Evolutionary conservation across 2,329 filamentous ascomycete species (phyloP).

Genomic region (Aspergillus tamarii): DNA sequence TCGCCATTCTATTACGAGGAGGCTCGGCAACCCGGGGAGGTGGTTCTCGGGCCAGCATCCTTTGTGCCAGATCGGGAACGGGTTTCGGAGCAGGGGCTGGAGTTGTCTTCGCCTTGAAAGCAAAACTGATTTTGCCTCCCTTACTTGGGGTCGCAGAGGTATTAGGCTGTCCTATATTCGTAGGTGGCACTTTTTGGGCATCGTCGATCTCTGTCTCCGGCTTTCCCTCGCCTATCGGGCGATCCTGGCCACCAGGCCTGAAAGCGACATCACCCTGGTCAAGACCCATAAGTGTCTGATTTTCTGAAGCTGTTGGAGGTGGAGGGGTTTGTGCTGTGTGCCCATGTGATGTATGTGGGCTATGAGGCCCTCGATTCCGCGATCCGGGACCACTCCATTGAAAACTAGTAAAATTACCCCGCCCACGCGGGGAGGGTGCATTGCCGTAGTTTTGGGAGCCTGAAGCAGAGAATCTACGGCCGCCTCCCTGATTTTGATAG

Average conservation of each 20-base stretch:
- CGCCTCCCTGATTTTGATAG: slow-evolving; percentile 53
- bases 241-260: slow-evolving; percentile 62
- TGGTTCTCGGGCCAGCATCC: slow-evolving; percentile 48
- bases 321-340: slow-evolving; percentile 38
- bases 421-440: slow-evolving; percentile 54
- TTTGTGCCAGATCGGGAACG: slow-evolving; percentile 53
- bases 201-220: slow-evolving; percentile 42
- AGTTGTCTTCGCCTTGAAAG: slow-evolving; percentile 78
- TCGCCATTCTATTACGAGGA: slow-evolving; percentile 43
- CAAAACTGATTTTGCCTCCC: slow-evolving; percentile 83
- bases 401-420: slow-evolving; percentile 65
- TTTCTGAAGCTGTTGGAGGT: slow-evolving; percentile 35
- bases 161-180: slow-evolving; percentile 54
- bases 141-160: slow-evolving; percentile 57
- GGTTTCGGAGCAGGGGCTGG: slow-evolving; percentile 57
- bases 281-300: slow-evolving; percentile 38
- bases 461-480: slow-evolving; percentile 50
- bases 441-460: slow-evolving; percentile 51
- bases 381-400: slow-evolving; percentile 70
- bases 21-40: slow-evolving; percentile 38
- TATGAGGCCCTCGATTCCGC: slow-evolving; percentile 53
- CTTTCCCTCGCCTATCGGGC: slow-evolving; percentile 67
- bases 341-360: slow-evolving; percentile 42
- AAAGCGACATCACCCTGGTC: slow-evolving; percentile 65
- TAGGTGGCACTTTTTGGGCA: slow-evolving; percentile 57